Evolutionary conservation across 805 yeast genomes (phyloP), one percentile per base, ranked within the genome.

Genomic region (Candida alai): DNA sequence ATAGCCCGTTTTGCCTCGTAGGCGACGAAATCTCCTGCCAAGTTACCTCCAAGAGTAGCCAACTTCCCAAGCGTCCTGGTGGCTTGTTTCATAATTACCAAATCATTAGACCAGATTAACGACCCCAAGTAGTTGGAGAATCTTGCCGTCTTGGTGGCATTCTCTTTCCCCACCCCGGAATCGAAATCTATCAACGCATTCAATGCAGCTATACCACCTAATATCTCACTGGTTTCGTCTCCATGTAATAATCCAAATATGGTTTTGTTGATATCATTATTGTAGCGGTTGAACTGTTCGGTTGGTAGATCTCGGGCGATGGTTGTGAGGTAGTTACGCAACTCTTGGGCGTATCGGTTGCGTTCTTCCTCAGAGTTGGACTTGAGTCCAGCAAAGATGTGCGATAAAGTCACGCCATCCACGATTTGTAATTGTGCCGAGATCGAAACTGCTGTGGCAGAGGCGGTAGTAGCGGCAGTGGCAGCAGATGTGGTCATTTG

Each of bases 171-270:
- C 4, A 70, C 58, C 13, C 86, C 87, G 7, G 85, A 79, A 43
- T 87, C 89, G 49, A 85, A 79, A 38, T 84, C 93, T 34, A 90
- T 84, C 40, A 90, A 70, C 2, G 93, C 79, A 56, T 86, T 93
- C 37, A 90, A 83, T 9, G 97, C 97, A 15, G 87, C 74, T 20
- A 90, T 81, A 27, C 96, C 97, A 13, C 97, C 97, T 23, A 89
- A 68, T 42, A 85, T 80, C 43, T 84, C 88, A 19, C 70, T 58
- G 5, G 79, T 60, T 44, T 84, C 90, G 6, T 78, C 70, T 4
- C 89, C 78, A 47, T 86, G 87, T 31, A 87, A 77, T 34, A 88
- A 68, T 51, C 85, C 96, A 54, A 87, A 88, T 13, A 93, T 84
- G 42, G 83, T 78, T 49, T 85, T 84, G 63, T 90, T 88, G 42